Percentiles rank a stretch among this genome's conserved stretches.
Conservation (phyloP, 331 rosid genomes). For the Dryas integrifolia region DNA sequence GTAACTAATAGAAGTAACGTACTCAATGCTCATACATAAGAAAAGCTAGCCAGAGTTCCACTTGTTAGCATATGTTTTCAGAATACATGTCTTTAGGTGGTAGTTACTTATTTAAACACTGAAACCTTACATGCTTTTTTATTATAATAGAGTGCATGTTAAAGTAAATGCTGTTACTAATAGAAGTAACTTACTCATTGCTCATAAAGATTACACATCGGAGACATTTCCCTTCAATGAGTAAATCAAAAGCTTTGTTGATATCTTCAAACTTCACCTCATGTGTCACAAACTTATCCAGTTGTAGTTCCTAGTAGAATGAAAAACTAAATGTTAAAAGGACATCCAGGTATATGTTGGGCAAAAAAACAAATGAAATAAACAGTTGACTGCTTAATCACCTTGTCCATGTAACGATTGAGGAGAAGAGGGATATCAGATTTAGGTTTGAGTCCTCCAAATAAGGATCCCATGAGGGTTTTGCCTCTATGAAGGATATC, state of each 20-base stretch:
- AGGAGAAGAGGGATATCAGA: slow-evolving; percentile 66
- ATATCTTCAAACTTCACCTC: slow-evolving; percentile 66
- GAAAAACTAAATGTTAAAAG: not conserved
- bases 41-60: not conserved
- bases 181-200: slow-evolving; percentile 22
- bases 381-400: slow-evolving; percentile 18
- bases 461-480: slow-evolving; percentile 58
- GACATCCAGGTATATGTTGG: no score
- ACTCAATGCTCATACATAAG: slow-evolving; percentile 48
- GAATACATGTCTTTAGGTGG: not conserved
- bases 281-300: slow-evolving; percentile 75
- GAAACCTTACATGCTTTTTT: not conserved
- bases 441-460: slow-evolving; percentile 82
- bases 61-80: not conserved
- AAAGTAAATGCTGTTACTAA: not conserved
- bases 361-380: slow-evolving; percentile 4
- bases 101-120: not conserved
- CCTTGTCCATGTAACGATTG: slow-evolving; percentile 73
- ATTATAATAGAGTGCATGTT: not conserved
- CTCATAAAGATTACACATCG: slow-evolving; percentile 77
- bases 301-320: slow-evolving; percentile 42
- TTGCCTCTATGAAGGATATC: slow-evolving; percentile 57
- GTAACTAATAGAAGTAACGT: not conserved
- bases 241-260: slow-evolving; percentile 71
- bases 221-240: slow-evolving; percentile 52